Evolutionary conservation across 257 asterid species (phyloP), one percentile per base, ranked within the genome.

Genomic region (Linderniella brevidens): DNA sequence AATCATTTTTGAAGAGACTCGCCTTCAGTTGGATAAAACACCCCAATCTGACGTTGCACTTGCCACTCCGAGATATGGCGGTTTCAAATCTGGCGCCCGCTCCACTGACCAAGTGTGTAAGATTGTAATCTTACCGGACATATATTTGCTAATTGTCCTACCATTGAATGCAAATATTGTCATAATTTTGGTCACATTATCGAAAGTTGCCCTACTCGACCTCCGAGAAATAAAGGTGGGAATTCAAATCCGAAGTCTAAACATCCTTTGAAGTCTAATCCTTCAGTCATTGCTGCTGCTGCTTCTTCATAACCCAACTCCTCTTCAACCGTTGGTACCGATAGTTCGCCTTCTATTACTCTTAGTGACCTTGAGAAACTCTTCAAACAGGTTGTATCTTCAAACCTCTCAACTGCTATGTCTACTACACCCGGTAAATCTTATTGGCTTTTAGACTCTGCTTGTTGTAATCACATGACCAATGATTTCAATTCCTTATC

Each of bases 381-480:
- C 5, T 35, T 60, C 43, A 54, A 53, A n/a, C n/a, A n/a, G n/a
- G n/a, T n/a, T 15, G 40, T 60, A n/a, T 46, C 60, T 19, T 60
- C 52, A 9, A 47, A 41, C 48, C 12, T 50, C 11, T n/a, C 44
- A 8, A 17, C 18, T 59, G 37, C 52, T 17, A 25, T 53, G 12
- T 54, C 38, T 54, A 15, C 8, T 37, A 49, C 54, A 41, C 37
- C 16, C 14, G 11, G 62, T 62, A 48, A 54, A 0, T 38, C 48
- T 42, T 16, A 37, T 49, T 61, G 49, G 46, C n/a, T 48, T 29
- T 61, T 61, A 35, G 25, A n/a, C 9, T 61, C 9, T 39, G 16
- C 57, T 1, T 61, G 52, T 41, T 54, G 62, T 49, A 61, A 54
- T 14, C 57, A 54, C 6, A 48, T 61, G 61, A 55, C 52, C 6